phyloP scores from a whole-genome alignment of 495 filamentous ascomycete genomes.

The Aspergillus panamensis region DNA sequence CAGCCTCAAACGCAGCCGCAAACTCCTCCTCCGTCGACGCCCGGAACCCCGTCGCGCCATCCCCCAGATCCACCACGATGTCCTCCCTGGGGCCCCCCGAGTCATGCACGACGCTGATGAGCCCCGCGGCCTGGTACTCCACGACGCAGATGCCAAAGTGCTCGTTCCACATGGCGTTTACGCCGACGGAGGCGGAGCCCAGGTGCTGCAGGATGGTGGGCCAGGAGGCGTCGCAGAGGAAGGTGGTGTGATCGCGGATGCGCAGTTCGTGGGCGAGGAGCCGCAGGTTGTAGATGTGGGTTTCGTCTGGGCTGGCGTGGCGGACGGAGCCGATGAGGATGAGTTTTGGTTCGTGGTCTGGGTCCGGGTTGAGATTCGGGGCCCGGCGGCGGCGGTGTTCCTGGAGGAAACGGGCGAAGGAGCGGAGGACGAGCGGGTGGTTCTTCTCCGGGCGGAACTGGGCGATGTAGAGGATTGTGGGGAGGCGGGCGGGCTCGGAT shows the following conservation, averaged over 20 bases:
- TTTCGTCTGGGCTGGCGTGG: slow-evolving; percentile 71
- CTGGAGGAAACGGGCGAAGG: slow-evolving; percentile 71
- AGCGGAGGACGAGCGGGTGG: slow-evolving; percentile 75
- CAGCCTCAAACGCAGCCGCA: slow-evolving; percentile 71
- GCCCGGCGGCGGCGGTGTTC: slow-evolving; percentile 36
- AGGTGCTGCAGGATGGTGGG: slow-evolving; percentile 77
- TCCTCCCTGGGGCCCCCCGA: slow-evolving; percentile 89
- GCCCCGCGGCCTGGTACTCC: slow-evolving; percentile 93
- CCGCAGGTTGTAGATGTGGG: slow-evolving; percentile 85
- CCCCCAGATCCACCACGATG: slow-evolving; percentile 78
- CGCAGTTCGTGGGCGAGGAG: slow-evolving; percentile 83
- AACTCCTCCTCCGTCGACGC: slow-evolving; percentile 74
- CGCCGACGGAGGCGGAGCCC: slow-evolving; percentile 68
- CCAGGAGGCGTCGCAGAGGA: slow-evolving; percentile 87
- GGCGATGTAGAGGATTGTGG: slow-evolving; percentile 81
- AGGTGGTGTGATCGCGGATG: slow-evolving; percentile 77
- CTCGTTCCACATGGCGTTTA: slow-evolving; percentile 99
- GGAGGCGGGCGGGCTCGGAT: slow-evolving; percentile 64
- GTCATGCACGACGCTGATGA: slow-evolving; percentile 88
- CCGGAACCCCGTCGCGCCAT: slow-evolving; percentile 79
- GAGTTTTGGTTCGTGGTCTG: slow-evolving; percentile 45
- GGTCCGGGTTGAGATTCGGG: slow-evolving; percentile 4
- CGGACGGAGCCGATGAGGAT: slow-evolving; percentile 86
- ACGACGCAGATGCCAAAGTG: slow-evolving; percentile 98
- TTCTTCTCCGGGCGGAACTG: slow-evolving; percentile 98